Percentiles rank a stretch among this genome's conserved stretches.
These are phyloP conservation scores for Daldinia grandis DNA, from an alignment of 495 filamentous ascomycete genomes.

Conservation along the genomic window DNA sequence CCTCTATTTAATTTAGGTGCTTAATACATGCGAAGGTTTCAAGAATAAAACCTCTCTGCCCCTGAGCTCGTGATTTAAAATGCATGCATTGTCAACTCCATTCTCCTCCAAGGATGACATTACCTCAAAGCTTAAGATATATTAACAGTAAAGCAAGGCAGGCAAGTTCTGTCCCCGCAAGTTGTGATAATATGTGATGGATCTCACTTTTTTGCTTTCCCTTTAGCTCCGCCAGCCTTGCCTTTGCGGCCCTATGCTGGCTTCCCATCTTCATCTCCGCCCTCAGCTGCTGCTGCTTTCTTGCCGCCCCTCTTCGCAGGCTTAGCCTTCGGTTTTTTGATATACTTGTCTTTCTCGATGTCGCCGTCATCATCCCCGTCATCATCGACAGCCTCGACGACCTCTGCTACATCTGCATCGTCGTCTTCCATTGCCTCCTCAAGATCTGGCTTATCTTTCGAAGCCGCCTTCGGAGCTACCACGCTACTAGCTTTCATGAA, in stretches of 20 bases:
- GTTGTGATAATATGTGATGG: background rate
- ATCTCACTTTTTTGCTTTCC: slow-evolving; percentile 49
- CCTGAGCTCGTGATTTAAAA: slow-evolving; percentile 11
- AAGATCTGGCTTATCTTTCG: slow-evolving; percentile 86
- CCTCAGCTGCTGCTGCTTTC: slow-evolving; percentile 64
- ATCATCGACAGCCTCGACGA: slow-evolving; percentile 59
- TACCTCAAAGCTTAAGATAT: slow-evolving; percentile 8
- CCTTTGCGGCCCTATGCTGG: slow-evolving; percentile 62
- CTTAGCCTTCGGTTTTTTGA: slow-evolving; percentile 82
- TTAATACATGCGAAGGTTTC: background rate
- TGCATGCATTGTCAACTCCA: slow-evolving; percentile 10
- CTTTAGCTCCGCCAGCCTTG: slow-evolving; percentile 51
- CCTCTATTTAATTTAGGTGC: background rate
- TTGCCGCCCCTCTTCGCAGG: slow-evolving; percentile 59
- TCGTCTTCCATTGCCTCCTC: slow-evolving; percentile 96
- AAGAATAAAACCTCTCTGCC: background rate
- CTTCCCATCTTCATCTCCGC: slow-evolving; percentile 57
- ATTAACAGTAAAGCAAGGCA: slow-evolving; percentile 18
- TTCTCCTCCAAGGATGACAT: slow-evolving; percentile 1
- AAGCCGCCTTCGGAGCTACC: slow-evolving; percentile 69
- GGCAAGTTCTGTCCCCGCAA: background rate
- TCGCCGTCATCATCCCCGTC: slow-evolving; percentile 78
- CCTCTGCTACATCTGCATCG: slow-evolving; percentile 69
- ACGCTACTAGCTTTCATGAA: slow-evolving; percentile 94
- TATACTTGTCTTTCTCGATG: slow-evolving; percentile 93